A percentile compares a stretch with the other conserved stretches of the same genome.
These are phyloP conservation scores for Globisporangium apiculatum DNA, from an alignment of 352 stramenopile species.

Conservation along the genomic window DNA sequence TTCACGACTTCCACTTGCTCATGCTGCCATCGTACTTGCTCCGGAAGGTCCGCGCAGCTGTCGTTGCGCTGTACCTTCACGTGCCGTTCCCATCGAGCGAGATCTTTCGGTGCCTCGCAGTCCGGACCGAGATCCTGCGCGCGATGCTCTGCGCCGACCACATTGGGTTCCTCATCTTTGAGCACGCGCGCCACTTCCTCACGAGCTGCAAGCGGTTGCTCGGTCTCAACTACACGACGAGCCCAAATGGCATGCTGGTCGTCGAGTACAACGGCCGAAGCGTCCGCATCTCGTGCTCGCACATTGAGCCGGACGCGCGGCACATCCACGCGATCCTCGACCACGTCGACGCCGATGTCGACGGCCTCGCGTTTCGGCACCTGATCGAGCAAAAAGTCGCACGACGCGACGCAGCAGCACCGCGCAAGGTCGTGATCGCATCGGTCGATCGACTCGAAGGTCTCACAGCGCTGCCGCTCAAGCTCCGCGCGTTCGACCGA, in stretches of 20 bases:
- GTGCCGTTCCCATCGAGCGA: slow-evolving; percentile 98
- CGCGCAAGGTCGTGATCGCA: slow-evolving; percentile 64
- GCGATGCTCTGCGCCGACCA: slow-evolving; percentile 89
- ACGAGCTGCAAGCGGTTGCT: slow-evolving; percentile 91
- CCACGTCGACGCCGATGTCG: slow-evolving; percentile 33
- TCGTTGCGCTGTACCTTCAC: slow-evolving; percentile 97
- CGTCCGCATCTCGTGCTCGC: slow-evolving; percentile 94
- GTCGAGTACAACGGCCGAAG: slow-evolving; percentile 96
- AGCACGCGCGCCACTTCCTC: slow-evolving; percentile 91
- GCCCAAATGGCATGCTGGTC: slow-evolving; percentile 79
- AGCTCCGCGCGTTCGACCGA: slow-evolving; percentile 94
- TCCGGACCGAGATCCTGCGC: slow-evolving; percentile 87
- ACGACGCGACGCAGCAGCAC: too few relatives aligned
- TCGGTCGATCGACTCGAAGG: slow-evolving; percentile 94
- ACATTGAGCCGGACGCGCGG: slow-evolving; percentile 92
- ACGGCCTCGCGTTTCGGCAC: slow-evolving; percentile 21
- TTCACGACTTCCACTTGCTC: slow-evolving; percentile 97
- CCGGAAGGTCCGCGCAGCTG: slow-evolving; percentile 83
- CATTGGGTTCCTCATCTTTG: slow-evolving; percentile 92
- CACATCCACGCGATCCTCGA: slow-evolving; percentile 64
- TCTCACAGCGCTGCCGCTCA: slow-evolving; percentile 94
- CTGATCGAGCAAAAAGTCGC: slow-evolving; percentile 34
- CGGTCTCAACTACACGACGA: slow-evolving; percentile 91
- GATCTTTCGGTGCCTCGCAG: slow-evolving; percentile 94
- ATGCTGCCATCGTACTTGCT: slow-evolving; percentile 96